Conservation (phyloP, 352 stramenopile genomes). For the Phytophthora boehmeriae region DNA sequence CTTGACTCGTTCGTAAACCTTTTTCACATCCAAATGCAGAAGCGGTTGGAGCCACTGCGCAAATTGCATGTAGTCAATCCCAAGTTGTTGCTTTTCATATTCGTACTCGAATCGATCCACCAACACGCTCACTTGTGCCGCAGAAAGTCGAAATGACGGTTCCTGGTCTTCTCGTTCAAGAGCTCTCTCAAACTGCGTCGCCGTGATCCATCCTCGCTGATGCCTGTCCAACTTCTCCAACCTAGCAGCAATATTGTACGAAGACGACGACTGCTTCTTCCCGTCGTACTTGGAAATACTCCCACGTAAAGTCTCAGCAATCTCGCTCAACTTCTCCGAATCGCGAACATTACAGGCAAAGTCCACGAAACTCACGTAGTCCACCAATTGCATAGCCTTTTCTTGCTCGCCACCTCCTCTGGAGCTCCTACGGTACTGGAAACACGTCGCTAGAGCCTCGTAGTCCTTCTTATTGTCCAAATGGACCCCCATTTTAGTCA, state of each 20-base stretch:
- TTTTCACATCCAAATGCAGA: conserved; percentile 63
- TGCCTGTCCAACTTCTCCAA: conserved; percentile 65
- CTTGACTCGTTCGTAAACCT: conserved; percentile 58
- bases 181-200: conserved; percentile 42
- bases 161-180: conserved; percentile 28
- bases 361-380: conserved; percentile 67
- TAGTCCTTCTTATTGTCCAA: conserved; percentile 44
- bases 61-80: conserved; percentile 76
- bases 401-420: conserved; percentile 2
- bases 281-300: conserved; percentile 59
- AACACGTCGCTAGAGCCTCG: conserved; percentile 48
- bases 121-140: conserved; percentile 38
- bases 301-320: conserved; percentile 50
- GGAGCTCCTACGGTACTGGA: conserved; percentile 13
- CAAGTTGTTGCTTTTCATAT: conserved; percentile 56
- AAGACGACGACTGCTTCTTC: conserved; percentile 49
- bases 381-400: conserved; percentile 32
- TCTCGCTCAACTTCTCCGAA: conserved; percentile 61
- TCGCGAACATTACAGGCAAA: conserved; percentile 73
- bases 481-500: conserved; percentile 59
- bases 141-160: conserved; percentile 46
- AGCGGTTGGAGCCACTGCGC: conserved; percentile 69
- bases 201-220: conserved; percentile 58
- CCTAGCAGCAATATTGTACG: conserved; percentile 46
- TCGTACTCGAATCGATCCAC: conserved; percentile 75